Conservation (phyloP, 768 basidiomycete genomes). For the Termitomyces bulborhizus region DNA sequence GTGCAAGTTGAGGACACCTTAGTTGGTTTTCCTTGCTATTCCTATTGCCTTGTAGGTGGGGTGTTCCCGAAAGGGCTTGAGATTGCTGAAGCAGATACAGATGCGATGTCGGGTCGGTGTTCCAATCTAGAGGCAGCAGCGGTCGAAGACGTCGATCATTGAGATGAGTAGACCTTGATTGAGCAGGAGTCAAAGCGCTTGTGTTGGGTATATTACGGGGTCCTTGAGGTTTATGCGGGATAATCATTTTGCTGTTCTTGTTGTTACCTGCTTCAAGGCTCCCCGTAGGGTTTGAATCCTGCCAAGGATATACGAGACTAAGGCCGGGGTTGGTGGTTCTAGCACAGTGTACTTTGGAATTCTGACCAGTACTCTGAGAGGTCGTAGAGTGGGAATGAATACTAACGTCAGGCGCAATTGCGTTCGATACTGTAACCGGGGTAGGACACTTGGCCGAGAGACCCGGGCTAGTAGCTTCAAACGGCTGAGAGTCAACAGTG, state of each 20-base stretch:
- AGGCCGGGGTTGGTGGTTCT: too few species aligned
- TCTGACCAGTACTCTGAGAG: not conserved
- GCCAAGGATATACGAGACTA: not conserved
- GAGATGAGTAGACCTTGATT: not conserved
- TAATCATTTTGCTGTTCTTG: not conserved
- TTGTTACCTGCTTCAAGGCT: not conserved
- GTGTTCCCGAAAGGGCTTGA: not conserved
- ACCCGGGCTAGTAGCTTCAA: not conserved
- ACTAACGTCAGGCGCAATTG: not conserved
- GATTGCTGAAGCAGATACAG: not conserved
- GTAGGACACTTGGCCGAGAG: not conserved
- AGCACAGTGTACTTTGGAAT: not conserved
- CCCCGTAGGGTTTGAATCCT: not conserved
- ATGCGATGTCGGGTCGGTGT: not conserved
- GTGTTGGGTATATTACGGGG: not conserved
- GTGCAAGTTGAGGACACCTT: not conserved
- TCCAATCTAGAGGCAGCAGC: not conserved
- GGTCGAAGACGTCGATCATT: not conserved
- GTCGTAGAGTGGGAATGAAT: not conserved
- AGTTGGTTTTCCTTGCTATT: conserved; percentile 5
- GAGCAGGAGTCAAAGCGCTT: not conserved
- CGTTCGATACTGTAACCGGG: not conserved
- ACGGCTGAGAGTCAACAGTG: not conserved
- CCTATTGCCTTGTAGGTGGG: not conserved
- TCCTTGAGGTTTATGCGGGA: not conserved